Evolutionary conservation across 2,329 filamentous ascomycete genomes (phyloP).

Genomic region (Trichoderma hamatum): DNA sequence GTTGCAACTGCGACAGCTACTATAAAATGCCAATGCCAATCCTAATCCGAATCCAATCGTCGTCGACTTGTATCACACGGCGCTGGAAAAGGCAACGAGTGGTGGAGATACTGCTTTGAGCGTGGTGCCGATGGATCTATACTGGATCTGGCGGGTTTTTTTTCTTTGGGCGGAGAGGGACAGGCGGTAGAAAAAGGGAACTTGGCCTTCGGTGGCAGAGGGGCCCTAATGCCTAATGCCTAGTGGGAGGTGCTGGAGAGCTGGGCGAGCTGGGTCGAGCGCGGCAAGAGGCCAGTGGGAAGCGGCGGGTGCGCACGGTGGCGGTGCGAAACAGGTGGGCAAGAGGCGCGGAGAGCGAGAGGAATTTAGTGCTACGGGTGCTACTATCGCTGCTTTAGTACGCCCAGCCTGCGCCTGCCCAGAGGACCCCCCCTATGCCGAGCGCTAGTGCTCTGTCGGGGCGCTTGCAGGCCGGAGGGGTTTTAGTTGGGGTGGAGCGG

Average conservation of each 20-base stretch:
- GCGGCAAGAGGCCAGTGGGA: background rate
- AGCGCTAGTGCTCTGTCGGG: conserved; percentile 24
- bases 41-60: conserved; percentile 30
- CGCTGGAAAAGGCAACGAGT: conserved; percentile 56
- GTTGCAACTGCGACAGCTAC: conserved; percentile 27
- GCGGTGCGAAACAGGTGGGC: conserved; percentile 21
- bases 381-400: background rate
- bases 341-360: conserved; percentile 16
- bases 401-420: background rate
- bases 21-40: conserved; percentile 28
- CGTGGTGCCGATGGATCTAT: conserved; percentile 67
- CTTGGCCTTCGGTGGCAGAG: conserved; percentile 47
- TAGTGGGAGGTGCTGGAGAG: conserved; percentile 33
- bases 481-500: background rate
- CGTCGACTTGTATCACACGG: conserved; percentile 30
- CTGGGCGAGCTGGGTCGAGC: conserved; percentile 44
- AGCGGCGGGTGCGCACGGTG: conserved; percentile 15
- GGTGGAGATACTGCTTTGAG: conserved; percentile 68
- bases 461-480: conserved; percentile 17
- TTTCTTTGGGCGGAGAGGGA: conserved; percentile 29
- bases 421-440: background rate
- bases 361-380: conserved; percentile 29
- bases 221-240: background rate
- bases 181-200: conserved; percentile 48
- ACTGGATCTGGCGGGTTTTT: conserved; percentile 59